Evolutionary conservation across 164 flowering plant genomes (phyloP), one percentile per base, ranked within the genome.

Genomic region (Litsea cubeba): DNA sequence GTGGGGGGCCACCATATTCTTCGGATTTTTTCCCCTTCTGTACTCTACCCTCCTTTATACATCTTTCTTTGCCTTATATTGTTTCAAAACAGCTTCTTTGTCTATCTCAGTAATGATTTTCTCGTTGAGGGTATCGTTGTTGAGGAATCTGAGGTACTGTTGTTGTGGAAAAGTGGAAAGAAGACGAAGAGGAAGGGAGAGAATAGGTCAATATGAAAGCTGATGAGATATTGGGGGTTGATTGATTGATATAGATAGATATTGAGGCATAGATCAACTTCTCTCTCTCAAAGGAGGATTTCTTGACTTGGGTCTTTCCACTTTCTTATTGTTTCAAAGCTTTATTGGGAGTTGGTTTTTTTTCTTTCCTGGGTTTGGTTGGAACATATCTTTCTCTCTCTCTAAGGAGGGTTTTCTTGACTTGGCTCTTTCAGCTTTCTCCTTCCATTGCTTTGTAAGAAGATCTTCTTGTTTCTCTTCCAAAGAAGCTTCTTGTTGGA

Each of bases 51-150:
- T 23, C 57, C 58, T 64, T 40, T 30, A 30, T 3, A 0, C 35
- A 69, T 12, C 18, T 15, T 20, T 23, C 69, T 72, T 40, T 65
- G 14, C 40, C 35, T 24, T 7, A 58, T 58, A 62, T 72, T 54
- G 4, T 12, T 17, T 51, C 58, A 51, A 51, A 51, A 51, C 12
- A 68, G 54, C 71, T 49, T 26, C 35, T 18, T 65, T 78, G 74
- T 68, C 75, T 75, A 66, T 46, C 51, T 67, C 74, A 81, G 79
- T 81, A 85, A 86, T 85, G 84, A 82, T 85, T 83, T 81, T 85
- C 86, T 87, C 82, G 83, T 83, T 85, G 78, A 32, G 79, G 85
- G 84, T 81, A 80, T 83, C 82, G 79, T 81, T 81, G 81, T 78
- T 82, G 81, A 80, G 87, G 84, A 86, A 81, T 82, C 87, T 85